Percentiles rank a stretch among this genome's conserved stretches.
phyloP scores from a whole-genome alignment of 768 basidiomycete genomes.

The Hericium coralloides region DNA sequence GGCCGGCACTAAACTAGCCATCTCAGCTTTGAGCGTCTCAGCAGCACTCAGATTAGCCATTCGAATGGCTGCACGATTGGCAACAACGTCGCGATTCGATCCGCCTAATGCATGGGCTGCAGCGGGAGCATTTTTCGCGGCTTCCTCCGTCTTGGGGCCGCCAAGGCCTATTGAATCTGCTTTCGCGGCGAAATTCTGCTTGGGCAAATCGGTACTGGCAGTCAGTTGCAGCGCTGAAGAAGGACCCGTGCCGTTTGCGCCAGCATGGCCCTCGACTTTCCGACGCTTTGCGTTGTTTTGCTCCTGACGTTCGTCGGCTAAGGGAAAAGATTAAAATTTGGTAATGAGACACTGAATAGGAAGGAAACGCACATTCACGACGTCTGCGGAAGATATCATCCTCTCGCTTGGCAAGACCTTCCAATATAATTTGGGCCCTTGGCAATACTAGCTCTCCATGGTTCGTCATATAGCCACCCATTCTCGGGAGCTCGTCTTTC shows the following conservation, averaged over 20 bases:
- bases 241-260: constrained; percentile 27
- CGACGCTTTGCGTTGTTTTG: constrained; percentile 77
- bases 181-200: constrained; percentile 61
- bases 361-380: constrained; percentile 60
- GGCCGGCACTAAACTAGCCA: constrained; percentile 45
- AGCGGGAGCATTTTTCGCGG: constrained; percentile 44
- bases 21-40: constrained; percentile 85
- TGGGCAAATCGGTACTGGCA: constrained; percentile 33
- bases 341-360: neutral
- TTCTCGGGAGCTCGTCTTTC: constrained; percentile 85
- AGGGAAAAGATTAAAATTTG: constrained; percentile 6
- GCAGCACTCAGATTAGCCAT: constrained; percentile 97
- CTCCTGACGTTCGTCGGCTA: constrained; percentile 93
- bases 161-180: constrained; percentile 75
- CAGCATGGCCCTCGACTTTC: constrained; percentile 45
- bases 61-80: constrained; percentile 82
- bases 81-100: constrained; percentile 85
- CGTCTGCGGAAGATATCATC: constrained; percentile 92
- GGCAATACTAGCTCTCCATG: constrained; percentile 82
- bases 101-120: constrained; percentile 72
- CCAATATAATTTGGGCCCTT: constrained; percentile 89
- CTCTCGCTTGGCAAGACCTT: constrained; percentile 89
- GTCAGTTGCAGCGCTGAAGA: constrained; percentile 41
- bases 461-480: constrained; percentile 97
- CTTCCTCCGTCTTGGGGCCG: constrained; percentile 49